These are phyloP conservation scores for Dentipellis sp. DNA, from an alignment of 768 basidiomycete species.

Conservation along the genomic window DNA sequence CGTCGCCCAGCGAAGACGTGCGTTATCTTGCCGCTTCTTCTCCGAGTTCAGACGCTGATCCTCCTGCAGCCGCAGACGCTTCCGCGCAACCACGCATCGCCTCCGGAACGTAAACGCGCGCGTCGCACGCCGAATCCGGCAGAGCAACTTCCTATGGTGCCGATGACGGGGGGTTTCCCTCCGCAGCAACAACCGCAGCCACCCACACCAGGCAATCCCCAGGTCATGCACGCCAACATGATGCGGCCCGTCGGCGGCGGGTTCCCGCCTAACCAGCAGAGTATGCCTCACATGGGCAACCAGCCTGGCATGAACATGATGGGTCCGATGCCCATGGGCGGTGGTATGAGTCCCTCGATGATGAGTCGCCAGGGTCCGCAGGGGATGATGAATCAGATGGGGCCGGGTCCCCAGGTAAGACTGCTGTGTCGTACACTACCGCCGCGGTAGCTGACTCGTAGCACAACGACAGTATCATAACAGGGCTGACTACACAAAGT, in stretches of 20 bases:
- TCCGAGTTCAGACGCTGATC: background rate
- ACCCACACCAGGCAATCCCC: slow-evolving; percentile 25
- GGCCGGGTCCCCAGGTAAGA: slow-evolving; percentile 19
- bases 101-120: slow-evolving; percentile 23
- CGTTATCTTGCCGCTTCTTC: slow-evolving; percentile 4
- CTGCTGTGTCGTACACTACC: background rate
- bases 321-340: slow-evolving; percentile 23
- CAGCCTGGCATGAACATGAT: slow-evolving; percentile 24
- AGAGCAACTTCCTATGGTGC: slow-evolving; percentile 26
- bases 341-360: slow-evolving; percentile 29
- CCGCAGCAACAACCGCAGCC: slow-evolving; percentile 19
- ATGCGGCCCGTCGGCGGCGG: slow-evolving; percentile 28
- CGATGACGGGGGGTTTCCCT: slow-evolving; percentile 27
- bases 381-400: slow-evolving; percentile 30
- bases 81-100: slow-evolving; percentile 23
- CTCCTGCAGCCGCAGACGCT: slow-evolving; percentile 18
- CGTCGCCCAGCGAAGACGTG: slow-evolving; percentile 27
- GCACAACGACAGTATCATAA: background rate
- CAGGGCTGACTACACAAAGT: background rate
- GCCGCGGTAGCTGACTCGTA: background rate
- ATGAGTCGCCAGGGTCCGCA: slow-evolving; percentile 25
- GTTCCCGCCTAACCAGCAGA: slow-evolving; percentile 21
- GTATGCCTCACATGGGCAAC: slow-evolving; percentile 19
- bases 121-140: slow-evolving; percentile 23
- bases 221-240: slow-evolving; percentile 30